Evolutionary conservation across 495 filamentous ascomycete genomes (phyloP).

Genomic region (Lasiosphaeriaceae sp.): DNA sequence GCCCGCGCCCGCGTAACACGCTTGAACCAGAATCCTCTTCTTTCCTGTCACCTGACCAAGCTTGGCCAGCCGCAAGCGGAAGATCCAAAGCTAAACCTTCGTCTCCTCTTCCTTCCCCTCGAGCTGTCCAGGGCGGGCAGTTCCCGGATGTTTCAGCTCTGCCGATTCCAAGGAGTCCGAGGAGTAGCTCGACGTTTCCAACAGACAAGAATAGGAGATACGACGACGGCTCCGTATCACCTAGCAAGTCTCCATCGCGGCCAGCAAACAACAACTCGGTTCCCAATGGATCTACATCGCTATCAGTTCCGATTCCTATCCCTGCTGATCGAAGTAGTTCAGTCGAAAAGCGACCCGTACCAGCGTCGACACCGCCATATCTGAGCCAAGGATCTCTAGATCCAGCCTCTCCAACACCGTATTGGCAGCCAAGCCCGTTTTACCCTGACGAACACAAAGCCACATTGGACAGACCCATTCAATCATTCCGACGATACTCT

Average conservation of each 20-base stretch:
- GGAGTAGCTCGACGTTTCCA: constrained; percentile 36
- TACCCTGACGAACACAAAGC: constrained; percentile 19
- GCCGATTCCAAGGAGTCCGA: constrained; percentile 9
- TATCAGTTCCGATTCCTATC: constrained; percentile 5
- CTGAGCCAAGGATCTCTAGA: constrained; percentile 18
- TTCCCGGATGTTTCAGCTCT: constrained; percentile 12
- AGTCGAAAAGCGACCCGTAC: constrained; percentile 19
- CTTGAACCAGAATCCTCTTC: constrained; percentile 16
- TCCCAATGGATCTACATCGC: constrained; percentile 7
- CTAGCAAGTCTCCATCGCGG: constrained; percentile 23
- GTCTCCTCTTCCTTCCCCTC: constrained; percentile 14
- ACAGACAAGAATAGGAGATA: constrained; percentile 18
- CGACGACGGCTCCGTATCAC: constrained; percentile 26
- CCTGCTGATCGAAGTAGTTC: constrained; percentile 11
- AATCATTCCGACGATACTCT: constrained; percentile 33
- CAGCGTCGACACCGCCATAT: constrained; percentile 13
- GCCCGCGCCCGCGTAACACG: constrained; percentile 6
- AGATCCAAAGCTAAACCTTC: constrained; percentile 12
- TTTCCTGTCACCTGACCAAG: constrained; percentile 12
- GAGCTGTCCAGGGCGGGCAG: constrained; percentile 2
- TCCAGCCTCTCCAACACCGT: constrained; percentile 13
- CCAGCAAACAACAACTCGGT: constrained; percentile 19
- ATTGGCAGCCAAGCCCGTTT: constrained; percentile 29
- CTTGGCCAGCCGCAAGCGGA: not conserved
- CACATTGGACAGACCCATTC: constrained; percentile 17